Conservation (phyloP, 2,329 filamentous ascomycete genomes). For the Aspergillus sclerotialis region DNA sequence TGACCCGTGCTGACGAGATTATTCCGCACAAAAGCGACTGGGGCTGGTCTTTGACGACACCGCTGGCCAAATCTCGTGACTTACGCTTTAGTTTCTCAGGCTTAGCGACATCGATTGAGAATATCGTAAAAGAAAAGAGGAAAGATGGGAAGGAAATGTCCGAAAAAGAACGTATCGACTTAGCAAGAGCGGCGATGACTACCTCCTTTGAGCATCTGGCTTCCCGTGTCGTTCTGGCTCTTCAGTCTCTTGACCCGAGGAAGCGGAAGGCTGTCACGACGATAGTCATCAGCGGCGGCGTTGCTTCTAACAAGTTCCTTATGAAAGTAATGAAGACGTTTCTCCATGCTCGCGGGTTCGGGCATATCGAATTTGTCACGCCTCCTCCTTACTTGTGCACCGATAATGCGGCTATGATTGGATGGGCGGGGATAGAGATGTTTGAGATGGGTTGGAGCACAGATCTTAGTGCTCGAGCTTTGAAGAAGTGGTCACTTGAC, state of each 20-base stretch:
- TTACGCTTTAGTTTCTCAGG: conserved; percentile 71
- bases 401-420: conserved; percentile 97
- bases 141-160: conserved; percentile 32
- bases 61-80: conserved; percentile 52
- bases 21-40: conserved; percentile 44
- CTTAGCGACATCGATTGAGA: conserved; percentile 58
- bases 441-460: conserved; percentile 68
- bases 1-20: conserved; percentile 52
- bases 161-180: conserved; percentile 55
- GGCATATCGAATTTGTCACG: conserved; percentile 56
- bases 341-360: conserved; percentile 61
- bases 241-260: conserved; percentile 39
- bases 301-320: conserved; percentile 78
- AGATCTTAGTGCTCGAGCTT: conserved; percentile 51
- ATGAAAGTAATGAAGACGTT: conserved; percentile 56
- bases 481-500: conserved; percentile 71
- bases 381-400: conserved; percentile 78
- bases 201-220: conserved; percentile 82
- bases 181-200: conserved; percentile 70
- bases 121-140: conserved; percentile 41
- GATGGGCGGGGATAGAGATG: conserved; percentile 91
- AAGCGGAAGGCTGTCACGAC: conserved; percentile 41
- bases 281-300: conserved; percentile 81
- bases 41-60: conserved; percentile 64
- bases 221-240: conserved; percentile 63